Evolutionary conservation across 768 basidiomycete species (phyloP), one percentile per base, ranked within the genome.

Genomic region (Hygrophoropsis aurantiaca): DNA sequence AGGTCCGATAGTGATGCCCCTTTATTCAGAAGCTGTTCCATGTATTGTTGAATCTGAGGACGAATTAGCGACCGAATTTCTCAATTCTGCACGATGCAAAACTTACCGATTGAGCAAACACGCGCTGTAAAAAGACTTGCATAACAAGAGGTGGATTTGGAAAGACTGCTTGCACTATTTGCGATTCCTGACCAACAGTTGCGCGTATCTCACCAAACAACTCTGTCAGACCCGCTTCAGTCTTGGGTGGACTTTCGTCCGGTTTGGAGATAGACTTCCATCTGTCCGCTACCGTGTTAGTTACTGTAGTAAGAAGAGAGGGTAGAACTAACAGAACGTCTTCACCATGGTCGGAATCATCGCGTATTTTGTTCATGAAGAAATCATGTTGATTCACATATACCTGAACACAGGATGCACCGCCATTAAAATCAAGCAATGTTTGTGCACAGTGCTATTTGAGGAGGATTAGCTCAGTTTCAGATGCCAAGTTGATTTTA

Each of bases 381-480:
- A 99, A 99, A 64, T 98, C 97, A 58, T 99, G 97, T 62, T 99
- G 97, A 59, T 98, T 99, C 46, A 99, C 97, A 58, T 98, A 99
- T 11, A 98, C 91, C 67, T 97, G 94, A 5, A 99, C 89, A 60
- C 97, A 98, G 1, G 94, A 95, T 36, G 89, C 75, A 8, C 97
- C 97, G 5, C 97, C 97, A 54, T 99, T 99, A 72, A 99, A 99
- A 65, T 98, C 97, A 15, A 97, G 79, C 5, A 99, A 73, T 2
- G 92, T 95, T 70, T 94, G 90, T 0, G 97, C 95, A 60, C 95
- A 98, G 61, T 98, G 97, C 95, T 99, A 58, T 34, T n/a, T 24
- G 19, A 4, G 45, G 47, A 27, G 34, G 39, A 49, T 58, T 27
- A 55, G 52, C 42, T 30, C 32, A 49, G 10, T 24, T 33, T 34